Conservation (phyloP, 1,284 basidiomycete genomes). For the Austroboletus novae-zelandiae region DNA sequence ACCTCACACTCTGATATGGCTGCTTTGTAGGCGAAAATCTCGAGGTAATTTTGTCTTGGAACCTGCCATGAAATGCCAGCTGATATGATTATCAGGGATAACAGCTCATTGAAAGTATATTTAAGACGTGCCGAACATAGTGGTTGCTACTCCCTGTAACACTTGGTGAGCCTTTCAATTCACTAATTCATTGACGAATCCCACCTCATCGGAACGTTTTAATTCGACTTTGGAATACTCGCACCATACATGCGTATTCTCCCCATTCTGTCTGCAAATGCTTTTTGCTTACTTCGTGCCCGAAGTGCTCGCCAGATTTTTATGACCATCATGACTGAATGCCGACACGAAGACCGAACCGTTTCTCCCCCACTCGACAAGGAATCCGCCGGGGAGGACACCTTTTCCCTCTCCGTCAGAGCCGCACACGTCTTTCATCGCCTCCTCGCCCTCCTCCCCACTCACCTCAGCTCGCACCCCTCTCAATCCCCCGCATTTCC, state of each 20-base stretch:
- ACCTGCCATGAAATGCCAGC: too few species aligned
- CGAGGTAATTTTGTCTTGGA: neutral
- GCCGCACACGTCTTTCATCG: slow-evolving; percentile 10
- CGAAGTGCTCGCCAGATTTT: slow-evolving; percentile 7
- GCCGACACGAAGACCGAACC: slow-evolving; percentile 2
- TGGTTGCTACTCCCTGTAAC: neutral
- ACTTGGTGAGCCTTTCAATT: neutral
- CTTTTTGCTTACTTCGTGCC: too few species aligned
- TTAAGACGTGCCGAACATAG: too few species aligned
- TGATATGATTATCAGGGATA: too few species aligned
- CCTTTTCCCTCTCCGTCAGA: slow-evolving; percentile 9
- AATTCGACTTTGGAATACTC: neutral
- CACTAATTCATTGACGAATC: too few species aligned
- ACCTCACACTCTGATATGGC: slow-evolving; percentile 8
- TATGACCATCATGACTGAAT: slow-evolving; percentile 23
- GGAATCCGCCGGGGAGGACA: slow-evolving; percentile 1
- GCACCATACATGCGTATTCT: neutral
- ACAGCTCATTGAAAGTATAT: too few species aligned
- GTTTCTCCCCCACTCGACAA: neutral
- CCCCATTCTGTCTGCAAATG: slow-evolving; percentile 5
- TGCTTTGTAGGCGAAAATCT: slow-evolving; percentile 7
- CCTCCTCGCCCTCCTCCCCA: slow-evolving; percentile 17
- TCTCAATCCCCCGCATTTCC: slow-evolving; percentile 1
- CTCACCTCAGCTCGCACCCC: slow-evolving; percentile 8
- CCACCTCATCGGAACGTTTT: too few species aligned